Conservation (phyloP, 2,329 filamentous ascomycete genomes). For the Pseudomassariella vexata region DNA sequence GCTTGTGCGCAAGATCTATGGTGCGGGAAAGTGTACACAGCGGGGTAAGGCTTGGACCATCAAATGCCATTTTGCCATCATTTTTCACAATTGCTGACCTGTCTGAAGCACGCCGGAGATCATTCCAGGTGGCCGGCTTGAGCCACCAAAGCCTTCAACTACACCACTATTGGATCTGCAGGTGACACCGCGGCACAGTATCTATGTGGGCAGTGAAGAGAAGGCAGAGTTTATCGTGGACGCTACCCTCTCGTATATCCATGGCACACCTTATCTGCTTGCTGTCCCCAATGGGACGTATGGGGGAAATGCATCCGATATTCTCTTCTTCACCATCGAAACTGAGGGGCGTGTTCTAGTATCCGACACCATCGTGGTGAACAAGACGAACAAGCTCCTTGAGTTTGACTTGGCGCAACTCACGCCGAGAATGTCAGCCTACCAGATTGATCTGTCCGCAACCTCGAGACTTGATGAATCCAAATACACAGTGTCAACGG, state of each 20-base stretch:
- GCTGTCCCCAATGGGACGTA: constrained; percentile 13
- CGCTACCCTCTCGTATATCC: constrained; percentile 33
- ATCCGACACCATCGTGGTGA: constrained; percentile 25
- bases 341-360: constrained; percentile 24
- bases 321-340: constrained; percentile 31
- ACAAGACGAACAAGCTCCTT: constrained; percentile 28
- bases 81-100: constrained; percentile 4
- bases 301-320: constrained; percentile 14
- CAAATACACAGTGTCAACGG: constrained; percentile 29
- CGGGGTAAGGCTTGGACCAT: constrained; percentile 6
- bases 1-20: too few species aligned
- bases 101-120: neutral
- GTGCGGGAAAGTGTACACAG: constrained; percentile 8
- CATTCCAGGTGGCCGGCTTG: constrained; percentile 2
- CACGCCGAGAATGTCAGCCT: constrained; percentile 28
- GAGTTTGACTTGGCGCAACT: constrained; percentile 30
- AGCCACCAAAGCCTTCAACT: constrained; percentile 3
- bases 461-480: constrained; percentile 21
- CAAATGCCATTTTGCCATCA: too few species aligned
- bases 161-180: constrained; percentile 34
- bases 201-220: constrained; percentile 37
- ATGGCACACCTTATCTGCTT: constrained; percentile 29
- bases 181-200: constrained; percentile 37
- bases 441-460: constrained; percentile 32
- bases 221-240: constrained; percentile 37